phyloP scores from a whole-genome alignment of 331 rosid genomes.

The Dryas integrifolia region DNA sequence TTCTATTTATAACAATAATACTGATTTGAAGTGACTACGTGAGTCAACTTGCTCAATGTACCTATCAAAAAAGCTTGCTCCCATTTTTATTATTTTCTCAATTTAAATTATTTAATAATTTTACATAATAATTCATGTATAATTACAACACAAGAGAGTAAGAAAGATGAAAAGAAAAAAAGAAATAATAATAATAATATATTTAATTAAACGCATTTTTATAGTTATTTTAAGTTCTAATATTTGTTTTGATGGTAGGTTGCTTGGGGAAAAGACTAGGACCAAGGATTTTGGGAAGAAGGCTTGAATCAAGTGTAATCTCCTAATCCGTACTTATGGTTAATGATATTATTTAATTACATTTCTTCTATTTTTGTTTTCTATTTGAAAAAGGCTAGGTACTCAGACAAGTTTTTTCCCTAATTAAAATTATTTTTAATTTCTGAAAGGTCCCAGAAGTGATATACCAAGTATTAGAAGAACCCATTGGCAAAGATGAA shows the following conservation, averaged over 20 bases:
- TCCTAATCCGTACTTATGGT: slow-evolving; percentile 20
- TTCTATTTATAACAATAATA: background rate
- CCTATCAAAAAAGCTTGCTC: background rate
- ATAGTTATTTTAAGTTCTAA: background rate
- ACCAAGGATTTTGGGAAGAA: slow-evolving; percentile 83
- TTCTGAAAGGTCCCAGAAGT: slow-evolving; percentile 86
- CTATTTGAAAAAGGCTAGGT: too few relatives aligned
- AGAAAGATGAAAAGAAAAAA: too few relatives aligned
- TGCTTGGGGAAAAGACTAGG: slow-evolving; percentile 88
- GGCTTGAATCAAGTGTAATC: slow-evolving; percentile 64
- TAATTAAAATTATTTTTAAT: slow-evolving; percentile 27
- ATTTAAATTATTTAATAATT: background rate
- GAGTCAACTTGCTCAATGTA: background rate
- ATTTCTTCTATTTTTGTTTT: background rate
- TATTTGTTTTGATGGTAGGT: slow-evolving; percentile 48
- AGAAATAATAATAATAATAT: background rate
- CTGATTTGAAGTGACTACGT: background rate
- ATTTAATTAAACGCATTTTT: background rate
- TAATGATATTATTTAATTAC: background rate
- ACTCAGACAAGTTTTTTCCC: background rate
- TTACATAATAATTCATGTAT: too few relatives aligned
- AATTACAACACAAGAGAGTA: too few relatives aligned
- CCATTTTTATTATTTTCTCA: background rate
- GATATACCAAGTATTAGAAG: slow-evolving; percentile 69
- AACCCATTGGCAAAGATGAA: slow-evolving; percentile 63